A percentile compares a stretch with the other conserved stretches of the same genome.
Conservation (phyloP, 2,329 filamentous ascomycete genomes). For the Venturia effusa region DNA sequence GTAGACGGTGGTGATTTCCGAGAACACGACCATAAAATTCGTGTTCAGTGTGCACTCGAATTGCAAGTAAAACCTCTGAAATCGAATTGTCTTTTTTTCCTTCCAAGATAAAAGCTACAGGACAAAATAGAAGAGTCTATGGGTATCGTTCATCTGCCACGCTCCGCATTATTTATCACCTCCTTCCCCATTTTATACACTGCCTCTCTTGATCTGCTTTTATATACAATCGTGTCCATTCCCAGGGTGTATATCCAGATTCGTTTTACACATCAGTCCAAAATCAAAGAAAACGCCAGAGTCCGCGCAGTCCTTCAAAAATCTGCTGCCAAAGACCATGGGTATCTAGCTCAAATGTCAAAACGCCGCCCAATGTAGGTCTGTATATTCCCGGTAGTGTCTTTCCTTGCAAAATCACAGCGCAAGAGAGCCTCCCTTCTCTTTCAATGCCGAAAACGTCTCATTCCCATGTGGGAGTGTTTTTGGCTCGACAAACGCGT, state of each 20-base stretch:
- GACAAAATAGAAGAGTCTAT: background rate
- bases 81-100: too few species aligned
- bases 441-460: too few species aligned
- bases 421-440: background rate
- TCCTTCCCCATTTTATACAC: background rate
- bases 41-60: too few species aligned
- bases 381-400: background rate
- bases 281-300: background rate
- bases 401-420: background rate
- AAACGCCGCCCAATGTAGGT: background rate
- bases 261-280: background rate
- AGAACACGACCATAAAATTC: too few species aligned
- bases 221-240: background rate
- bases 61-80: too few species aligned
- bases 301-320: background rate
- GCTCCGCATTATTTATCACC: background rate
- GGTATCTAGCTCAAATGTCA: constrained; percentile 3
- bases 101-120: too few species aligned
- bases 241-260: background rate
- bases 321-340: background rate
- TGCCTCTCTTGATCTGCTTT: background rate
- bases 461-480: background rate
- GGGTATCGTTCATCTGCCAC: background rate
- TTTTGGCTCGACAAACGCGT: background rate
- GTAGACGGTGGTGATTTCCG: too few species aligned